Conservation (phyloP, 805 yeast genomes). For the Zygosaccharomyces pseudorouxii region DNA sequence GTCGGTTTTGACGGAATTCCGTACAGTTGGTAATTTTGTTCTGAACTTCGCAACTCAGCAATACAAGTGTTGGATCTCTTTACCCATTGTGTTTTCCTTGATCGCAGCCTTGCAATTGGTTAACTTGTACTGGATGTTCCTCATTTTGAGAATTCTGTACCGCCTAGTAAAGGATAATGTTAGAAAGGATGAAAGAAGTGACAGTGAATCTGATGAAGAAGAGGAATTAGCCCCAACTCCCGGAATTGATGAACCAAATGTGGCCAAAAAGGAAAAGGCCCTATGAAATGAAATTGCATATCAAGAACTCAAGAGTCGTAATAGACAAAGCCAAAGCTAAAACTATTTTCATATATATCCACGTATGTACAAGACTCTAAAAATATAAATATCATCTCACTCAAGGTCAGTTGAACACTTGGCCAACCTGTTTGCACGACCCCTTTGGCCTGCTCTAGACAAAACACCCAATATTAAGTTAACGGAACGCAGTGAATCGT, state of each 20-base stretch:
- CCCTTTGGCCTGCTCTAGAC: constrained; percentile 79
- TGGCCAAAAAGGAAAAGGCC: constrained; percentile 2
- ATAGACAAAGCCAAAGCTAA: background rate
- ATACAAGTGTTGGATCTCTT: constrained; percentile 94
- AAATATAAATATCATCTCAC: background rate
- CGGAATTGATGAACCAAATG: constrained; percentile 17
- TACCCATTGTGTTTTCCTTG: constrained; percentile 77
- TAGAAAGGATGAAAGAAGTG: constrained; percentile 80
- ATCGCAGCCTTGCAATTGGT: constrained; percentile 79
- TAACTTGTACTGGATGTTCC: constrained; percentile 80
- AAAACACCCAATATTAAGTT: constrained; percentile 78
- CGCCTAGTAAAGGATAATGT: constrained; percentile 59
- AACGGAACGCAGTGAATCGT: constrained; percentile 79
- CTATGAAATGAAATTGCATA: background rate
- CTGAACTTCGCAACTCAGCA: constrained; percentile 87
- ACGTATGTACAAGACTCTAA: constrained; percentile 6
- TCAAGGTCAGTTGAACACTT: constrained; percentile 18
- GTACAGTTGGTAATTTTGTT: constrained; percentile 74
- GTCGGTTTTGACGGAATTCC: constrained; percentile 82
- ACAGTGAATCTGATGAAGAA: constrained; percentile 60
- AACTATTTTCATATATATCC: background rate
- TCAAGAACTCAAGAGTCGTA: background rate
- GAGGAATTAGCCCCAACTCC: constrained; percentile 6
- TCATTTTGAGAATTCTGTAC: constrained; percentile 72
- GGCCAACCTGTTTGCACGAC: constrained; percentile 54